Base-by-base conservation (phyloP, 352 stramenopile genomes). In the Bremia lactucae region DNA sequence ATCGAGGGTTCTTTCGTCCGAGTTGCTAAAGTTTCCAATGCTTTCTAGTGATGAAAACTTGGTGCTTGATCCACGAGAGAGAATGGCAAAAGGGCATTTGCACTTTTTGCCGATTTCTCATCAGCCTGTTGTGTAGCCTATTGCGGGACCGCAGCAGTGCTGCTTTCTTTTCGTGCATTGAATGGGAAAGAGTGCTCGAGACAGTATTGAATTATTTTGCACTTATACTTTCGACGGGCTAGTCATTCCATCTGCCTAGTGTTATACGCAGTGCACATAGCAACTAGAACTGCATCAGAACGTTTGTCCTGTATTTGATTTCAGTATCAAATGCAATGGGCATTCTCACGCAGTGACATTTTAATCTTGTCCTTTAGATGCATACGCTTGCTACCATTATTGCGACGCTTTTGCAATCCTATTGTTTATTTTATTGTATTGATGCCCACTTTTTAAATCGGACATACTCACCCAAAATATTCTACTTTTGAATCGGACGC, bases 191-290 rank as follows among this genome's bases (percentile, higher is more conserved):
- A 62, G 46, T 20, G 25, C 49, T 33, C 60, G 62, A 57, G 26
- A 76, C 40, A 72, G 68, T n/a, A 14, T 31, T 46, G 15, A 5
- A 14, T 6, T 16, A 16, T 33, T 33, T 28, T 65, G 62, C 66
- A 74, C 70, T 73, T 56, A 83, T 72, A 56, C 69, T 84, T 87
- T 87, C 68, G 60, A 83, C 64, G 66, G 45, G 55, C 47, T 59
- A 55, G 67, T 31, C 47, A 34, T 29, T 52, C 59, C 58, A 42
- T 80, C 62, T 47, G 52, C 58, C 49, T 60, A 48, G 62, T 82
- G 71, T 80, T 87, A 87, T 87, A 87, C 71, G 74, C 72, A 77
- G 71, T 87, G 74, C 72, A 79, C 46, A 87, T 41, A 87, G 46
- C 54, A 51, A 46, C 68, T 36, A 33, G 49, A 58, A 50, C 42